These are phyloP conservation scores for Sporobolomyces pararoseus DNA, from an alignment of 768 basidiomycete species.

Conservation along the genomic window DNA sequence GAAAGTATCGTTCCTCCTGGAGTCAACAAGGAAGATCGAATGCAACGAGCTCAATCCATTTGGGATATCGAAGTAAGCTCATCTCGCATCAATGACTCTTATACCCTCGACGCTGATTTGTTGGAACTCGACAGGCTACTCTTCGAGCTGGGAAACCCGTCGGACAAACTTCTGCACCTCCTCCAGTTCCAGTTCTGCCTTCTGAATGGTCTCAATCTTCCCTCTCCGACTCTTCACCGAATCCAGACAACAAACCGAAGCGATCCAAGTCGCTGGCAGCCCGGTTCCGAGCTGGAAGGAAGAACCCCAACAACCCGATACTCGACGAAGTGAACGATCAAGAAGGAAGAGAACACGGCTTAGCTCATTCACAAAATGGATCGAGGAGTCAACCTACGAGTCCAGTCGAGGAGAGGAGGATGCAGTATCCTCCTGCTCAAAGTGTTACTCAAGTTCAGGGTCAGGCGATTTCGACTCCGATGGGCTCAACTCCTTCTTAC, in stretches of 20 bases:
- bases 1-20: slow-evolving; percentile 30
- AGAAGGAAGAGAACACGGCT: slow-evolving; percentile 8
- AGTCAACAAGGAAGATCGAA: slow-evolving; percentile 36
- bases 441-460: not conserved
- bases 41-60: slow-evolving; percentile 34
- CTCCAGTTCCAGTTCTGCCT: slow-evolving; percentile 39
- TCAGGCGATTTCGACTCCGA: slow-evolving; percentile 20
- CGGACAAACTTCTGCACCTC: slow-evolving; percentile 23
- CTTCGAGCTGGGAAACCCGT: slow-evolving; percentile 39
- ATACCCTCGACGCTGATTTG: not conserved
- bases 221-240: slow-evolving; percentile 5
- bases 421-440: slow-evolving; percentile 3
- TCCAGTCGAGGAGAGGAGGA: slow-evolving; percentile 19
- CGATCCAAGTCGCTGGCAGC: slow-evolving; percentile 40
- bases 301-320: slow-evolving; percentile 31
- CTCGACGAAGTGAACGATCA: slow-evolving; percentile 8
- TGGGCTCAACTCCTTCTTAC: not conserved
- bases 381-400: slow-evolving; percentile 18
- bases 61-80: slow-evolving; percentile 42
- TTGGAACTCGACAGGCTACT: slow-evolving; percentile 12
- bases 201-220: slow-evolving; percentile 18
- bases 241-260: slow-evolving; percentile 32
- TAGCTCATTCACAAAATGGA: not conserved
- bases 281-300: slow-evolving; percentile 36
- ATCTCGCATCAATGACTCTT: not conserved